Percentiles rank a stretch among this genome's conserved stretches.
phyloP scores from a whole-genome alignment of 208 protist species.

The Tetramitus jugosus region DNA sequence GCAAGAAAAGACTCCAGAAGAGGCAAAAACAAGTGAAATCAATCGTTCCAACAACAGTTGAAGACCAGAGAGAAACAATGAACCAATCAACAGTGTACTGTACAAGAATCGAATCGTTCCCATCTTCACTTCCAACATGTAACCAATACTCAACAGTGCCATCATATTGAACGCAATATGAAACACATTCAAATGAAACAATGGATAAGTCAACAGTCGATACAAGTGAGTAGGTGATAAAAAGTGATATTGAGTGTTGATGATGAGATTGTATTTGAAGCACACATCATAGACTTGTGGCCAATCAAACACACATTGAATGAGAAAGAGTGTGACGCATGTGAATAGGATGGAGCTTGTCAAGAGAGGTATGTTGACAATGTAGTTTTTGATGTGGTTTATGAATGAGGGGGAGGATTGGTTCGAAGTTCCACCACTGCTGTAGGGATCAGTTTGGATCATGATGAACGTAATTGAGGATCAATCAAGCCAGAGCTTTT shows the following conservation, averaged over 20 bases:
- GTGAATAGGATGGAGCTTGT: too few relatives aligned
- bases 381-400: too few relatives aligned
- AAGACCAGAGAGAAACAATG: background rate
- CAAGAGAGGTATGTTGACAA: too few relatives aligned
- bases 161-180: slow-evolving; percentile 14
- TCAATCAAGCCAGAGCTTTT: too few relatives aligned
- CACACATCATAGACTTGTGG: background rate
- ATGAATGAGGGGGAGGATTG: too few relatives aligned
- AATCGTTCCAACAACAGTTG: background rate
- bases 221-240: background rate
- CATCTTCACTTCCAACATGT: background rate
- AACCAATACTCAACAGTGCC: background rate
- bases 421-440: too few relatives aligned
- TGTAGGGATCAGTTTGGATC: too few relatives aligned
- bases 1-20: background rate
- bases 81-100: background rate
- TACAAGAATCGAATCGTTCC: background rate
- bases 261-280: background rate
- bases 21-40: background rate
- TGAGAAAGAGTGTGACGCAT: background rate
- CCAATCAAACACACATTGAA: background rate
- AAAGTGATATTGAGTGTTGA: background rate
- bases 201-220: background rate
- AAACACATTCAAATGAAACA: background rate
- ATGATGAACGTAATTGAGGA: too few relatives aligned